Evolutionary conservation across 108 stramenopile species (phyloP).

Genomic region (Licmophora abbreviata): DNA sequence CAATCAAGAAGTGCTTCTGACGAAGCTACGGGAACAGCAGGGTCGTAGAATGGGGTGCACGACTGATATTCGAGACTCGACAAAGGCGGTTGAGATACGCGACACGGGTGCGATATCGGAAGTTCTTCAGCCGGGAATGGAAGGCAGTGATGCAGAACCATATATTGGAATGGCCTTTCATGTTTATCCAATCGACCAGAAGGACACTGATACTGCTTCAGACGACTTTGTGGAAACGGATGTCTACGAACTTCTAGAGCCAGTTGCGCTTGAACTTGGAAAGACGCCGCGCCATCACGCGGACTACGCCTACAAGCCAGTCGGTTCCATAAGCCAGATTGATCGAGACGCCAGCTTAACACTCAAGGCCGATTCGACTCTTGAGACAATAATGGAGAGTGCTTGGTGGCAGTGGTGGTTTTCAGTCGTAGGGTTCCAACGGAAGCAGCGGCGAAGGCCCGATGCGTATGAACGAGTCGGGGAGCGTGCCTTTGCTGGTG

Average conservation of each 20-base stretch:
- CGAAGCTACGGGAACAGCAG: no score
- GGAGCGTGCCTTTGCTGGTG: conserved; percentile 65
- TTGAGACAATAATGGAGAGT: neutral
- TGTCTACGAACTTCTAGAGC: conserved; percentile 29
- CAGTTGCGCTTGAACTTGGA: conserved; percentile 27
- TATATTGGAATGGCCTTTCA: conserved; percentile 1
- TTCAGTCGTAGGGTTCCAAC: conserved; percentile 12
- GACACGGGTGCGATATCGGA: no score
- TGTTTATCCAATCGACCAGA: neutral
- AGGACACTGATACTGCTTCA: neutral
- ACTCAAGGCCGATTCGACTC: neutral
- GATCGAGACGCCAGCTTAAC: neutral
- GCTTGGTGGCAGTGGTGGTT: conserved; percentile 41
- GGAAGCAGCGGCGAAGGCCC: conserved; percentile 7
- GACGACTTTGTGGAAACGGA: neutral
- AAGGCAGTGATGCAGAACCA: neutral
- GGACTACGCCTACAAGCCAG: conserved; percentile 44
- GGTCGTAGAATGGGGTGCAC: no score
- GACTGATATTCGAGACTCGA: no score
- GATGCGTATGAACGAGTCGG: conserved; percentile 37
- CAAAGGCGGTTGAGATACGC: no score
- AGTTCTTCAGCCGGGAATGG: no score
- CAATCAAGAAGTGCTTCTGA: no score
- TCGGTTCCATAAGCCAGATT: neutral
- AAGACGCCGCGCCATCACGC: conserved; percentile 16